Percentiles rank a stretch among this genome's conserved stretches.
Conservation (phyloP, 169 alveolate genomes). For the Eimeria maxima region DNA sequence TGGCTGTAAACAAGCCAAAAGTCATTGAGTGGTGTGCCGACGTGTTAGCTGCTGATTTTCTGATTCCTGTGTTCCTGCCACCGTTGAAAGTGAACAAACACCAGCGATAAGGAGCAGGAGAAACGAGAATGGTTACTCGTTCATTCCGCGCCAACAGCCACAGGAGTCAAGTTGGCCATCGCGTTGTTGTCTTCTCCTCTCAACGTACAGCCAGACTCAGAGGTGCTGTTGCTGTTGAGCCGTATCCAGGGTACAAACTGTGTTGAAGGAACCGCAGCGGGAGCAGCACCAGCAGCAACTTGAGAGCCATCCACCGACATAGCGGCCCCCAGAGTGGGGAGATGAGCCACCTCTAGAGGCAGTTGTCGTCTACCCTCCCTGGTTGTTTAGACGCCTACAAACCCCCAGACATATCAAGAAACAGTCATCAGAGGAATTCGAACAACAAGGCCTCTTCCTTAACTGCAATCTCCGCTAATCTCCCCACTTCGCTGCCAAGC, state of each 20-base stretch:
- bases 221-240: conserved; percentile 3
- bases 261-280: neutral
- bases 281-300: neutral
- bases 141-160: neutral
- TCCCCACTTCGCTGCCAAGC: conserved; percentile 22
- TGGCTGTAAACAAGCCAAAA: neutral
- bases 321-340: neutral
- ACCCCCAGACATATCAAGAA: neutral
- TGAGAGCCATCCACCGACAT: neutral
- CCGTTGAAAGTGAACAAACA: neutral
- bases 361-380: neutral
- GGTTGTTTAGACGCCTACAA: neutral
- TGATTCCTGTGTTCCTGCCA: neutral
- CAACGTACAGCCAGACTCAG: neutral
- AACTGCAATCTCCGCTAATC: neutral
- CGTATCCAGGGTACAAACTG: neutral
- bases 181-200: neutral
- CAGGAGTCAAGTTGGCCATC: neutral
- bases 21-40: neutral
- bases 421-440: neutral
- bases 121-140: neutral
- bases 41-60: neutral
- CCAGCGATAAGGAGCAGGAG: neutral
- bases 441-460: neutral
- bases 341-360: neutral